phyloP scores from a whole-genome alignment of 257 asterid species.

The Forsythia suspensa region DNA sequence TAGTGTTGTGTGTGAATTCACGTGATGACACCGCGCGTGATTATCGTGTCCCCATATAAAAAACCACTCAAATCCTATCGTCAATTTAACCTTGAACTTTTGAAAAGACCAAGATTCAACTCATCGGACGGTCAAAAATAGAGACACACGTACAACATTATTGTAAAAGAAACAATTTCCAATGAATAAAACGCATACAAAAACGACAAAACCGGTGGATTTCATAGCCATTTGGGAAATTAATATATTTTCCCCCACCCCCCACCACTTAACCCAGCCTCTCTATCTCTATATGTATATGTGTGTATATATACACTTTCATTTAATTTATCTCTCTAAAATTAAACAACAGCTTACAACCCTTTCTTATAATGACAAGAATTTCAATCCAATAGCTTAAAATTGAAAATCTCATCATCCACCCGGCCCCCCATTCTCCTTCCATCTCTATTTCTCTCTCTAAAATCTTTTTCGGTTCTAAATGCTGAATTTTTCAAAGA shows the following conservation, averaged over 20 bases:
- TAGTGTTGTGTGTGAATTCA: slow-evolving; percentile 1
- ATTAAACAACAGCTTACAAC: slow-evolving; percentile 3
- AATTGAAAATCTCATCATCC: slow-evolving; percentile 6
- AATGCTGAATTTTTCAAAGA: slow-evolving; percentile 33
- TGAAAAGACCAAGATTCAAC: slow-evolving; percentile 12
- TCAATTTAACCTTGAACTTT: slow-evolving; percentile 21
- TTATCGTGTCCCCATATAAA: slow-evolving; percentile 8
- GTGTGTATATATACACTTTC: not conserved
- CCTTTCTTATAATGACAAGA: slow-evolving; percentile 42
- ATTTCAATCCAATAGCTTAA: slow-evolving; percentile 46
- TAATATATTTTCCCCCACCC: slow-evolving; percentile 15
- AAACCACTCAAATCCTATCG: slow-evolving; percentile 20
- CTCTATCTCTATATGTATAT: slow-evolving; percentile 16
- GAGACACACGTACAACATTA: slow-evolving; percentile 22
- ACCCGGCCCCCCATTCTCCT: not conserved
- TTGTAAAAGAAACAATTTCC: slow-evolving; percentile 30
- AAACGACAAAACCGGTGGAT: slow-evolving; percentile 20
- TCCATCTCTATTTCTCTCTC: not conserved
- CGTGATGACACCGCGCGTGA: slow-evolving; percentile 39
- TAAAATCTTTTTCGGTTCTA: slow-evolving; percentile 2
- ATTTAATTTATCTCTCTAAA: slow-evolving; percentile 17
- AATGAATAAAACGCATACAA: slow-evolving; percentile 4
- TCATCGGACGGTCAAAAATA: slow-evolving; percentile 37
- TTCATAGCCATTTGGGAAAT: not conserved
- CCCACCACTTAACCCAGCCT: not conserved